Evolutionary conservation across 495 filamentous ascomycete species (phyloP), one percentile per base, ranked within the genome.

Genomic region (Letharia lupina): DNA sequence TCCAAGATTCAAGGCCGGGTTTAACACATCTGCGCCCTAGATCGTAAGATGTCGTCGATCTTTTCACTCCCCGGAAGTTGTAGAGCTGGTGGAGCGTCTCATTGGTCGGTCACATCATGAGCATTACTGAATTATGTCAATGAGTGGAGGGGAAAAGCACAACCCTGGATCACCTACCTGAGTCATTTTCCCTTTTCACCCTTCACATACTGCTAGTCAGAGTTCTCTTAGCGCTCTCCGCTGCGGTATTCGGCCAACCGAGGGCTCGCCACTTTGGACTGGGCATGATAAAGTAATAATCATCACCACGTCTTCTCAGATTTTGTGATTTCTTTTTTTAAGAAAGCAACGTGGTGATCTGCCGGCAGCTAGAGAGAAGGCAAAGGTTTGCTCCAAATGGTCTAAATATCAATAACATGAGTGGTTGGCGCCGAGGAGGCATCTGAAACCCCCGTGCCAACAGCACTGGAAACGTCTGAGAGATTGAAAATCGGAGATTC

Each of bases 371-470:
- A 56, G 31, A 16, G 31, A 35, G 28, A 16, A 56, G 12, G 52
- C 18, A 35, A 35, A 56, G 15, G 5, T 20, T 28, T 47, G 44
- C 10, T 47, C 23, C 23, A 28, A 28, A 28, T 28, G 23, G 23
- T 28, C 23, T 28, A 28, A 28, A 28, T 28, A 28, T 28, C 23
- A 4, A 10, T 39, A 39, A 39, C 8, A 39, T 8, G 37, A 18
- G 28, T 28, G 18, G 15, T 57, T 57, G 33, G 31, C 52, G 52
- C 28, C 31, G 13, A 33, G 1, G 20, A 57, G 16, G 2, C 10
- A 57, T 33, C 31, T 57, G 54, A 57, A 57, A 57, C 54, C 33
- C 33, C 54, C 54, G 54, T 37, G 54, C 54, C 54, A 57, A 57
- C 54, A 57, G 15, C 15, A 37, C 15, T 16, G 10, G 54, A 37